phyloP scores from a whole-genome alignment of 2,329 filamentous ascomycete species.

The Bipolaris sorokiniana region DNA sequence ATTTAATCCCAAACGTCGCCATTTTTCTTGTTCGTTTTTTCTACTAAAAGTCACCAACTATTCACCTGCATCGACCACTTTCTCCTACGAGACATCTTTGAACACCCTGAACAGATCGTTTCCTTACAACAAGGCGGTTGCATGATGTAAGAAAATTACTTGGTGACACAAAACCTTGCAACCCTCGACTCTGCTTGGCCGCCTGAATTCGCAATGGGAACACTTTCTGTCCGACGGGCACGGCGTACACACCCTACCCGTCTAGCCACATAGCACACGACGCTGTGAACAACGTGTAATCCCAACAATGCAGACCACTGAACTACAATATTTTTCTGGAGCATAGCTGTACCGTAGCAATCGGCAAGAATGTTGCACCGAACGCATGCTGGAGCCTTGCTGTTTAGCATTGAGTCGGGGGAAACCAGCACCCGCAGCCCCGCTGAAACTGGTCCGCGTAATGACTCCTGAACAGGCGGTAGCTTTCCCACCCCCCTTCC shows the following conservation, averaged over 20 bases:
- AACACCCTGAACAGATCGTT: too few relatives aligned
- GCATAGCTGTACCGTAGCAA: constrained; percentile 1
- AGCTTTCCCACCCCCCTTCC: neutral
- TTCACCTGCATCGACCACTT: neutral
- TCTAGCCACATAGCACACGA: neutral
- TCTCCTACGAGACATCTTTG: neutral
- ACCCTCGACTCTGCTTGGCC: neutral
- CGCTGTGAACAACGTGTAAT: neutral
- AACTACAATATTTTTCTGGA: neutral
- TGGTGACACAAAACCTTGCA: neutral
- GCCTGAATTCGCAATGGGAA: neutral
- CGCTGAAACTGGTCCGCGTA: constrained; percentile 36
- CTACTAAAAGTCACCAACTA: neutral
- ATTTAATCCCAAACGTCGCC: too few relatives aligned
- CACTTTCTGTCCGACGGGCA: neutral
- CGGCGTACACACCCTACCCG: neutral
- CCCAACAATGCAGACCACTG: neutral
- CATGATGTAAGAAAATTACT: neutral
- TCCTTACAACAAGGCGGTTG: neutral
- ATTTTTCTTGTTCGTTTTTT: neutral
- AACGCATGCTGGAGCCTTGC: neutral
- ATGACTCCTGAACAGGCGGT: neutral
- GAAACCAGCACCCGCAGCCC: constrained; percentile 3
- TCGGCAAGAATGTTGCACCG: constrained; percentile 25
- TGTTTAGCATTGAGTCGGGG: neutral